These are phyloP conservation scores for Stygiomarasmius scandens DNA, from an alignment of 1,284 basidiomycete species.

Conservation along the genomic window DNA sequence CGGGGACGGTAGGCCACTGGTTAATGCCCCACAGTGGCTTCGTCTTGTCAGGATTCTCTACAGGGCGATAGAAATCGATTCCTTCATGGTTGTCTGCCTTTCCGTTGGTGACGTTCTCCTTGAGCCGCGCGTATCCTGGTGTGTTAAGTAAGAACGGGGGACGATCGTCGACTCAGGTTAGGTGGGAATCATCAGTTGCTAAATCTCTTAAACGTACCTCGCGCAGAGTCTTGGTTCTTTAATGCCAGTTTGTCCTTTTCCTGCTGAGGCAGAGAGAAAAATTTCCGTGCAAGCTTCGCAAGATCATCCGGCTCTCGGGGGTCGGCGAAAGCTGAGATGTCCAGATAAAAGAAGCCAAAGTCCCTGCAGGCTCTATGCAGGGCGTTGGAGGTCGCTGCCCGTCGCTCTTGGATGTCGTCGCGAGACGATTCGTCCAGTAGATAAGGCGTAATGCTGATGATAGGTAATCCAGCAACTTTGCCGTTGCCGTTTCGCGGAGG, in stretches of 20 bases:
- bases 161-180: neutral
- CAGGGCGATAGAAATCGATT: constrained; percentile 79
- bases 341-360: constrained; percentile 87
- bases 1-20: constrained; percentile 72
- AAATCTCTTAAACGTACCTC: constrained; percentile 54
- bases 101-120: constrained; percentile 84
- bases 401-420: constrained; percentile 30
- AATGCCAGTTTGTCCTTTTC: constrained; percentile 75
- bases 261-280: constrained; percentile 70
- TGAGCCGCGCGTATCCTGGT: constrained; percentile 69
- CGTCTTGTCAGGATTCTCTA: constrained; percentile 66
- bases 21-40: constrained; percentile 80
- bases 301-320: constrained; percentile 68
- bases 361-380: constrained; percentile 76
- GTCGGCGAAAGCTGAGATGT: constrained; percentile 61
- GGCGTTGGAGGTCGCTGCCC: constrained; percentile 54
- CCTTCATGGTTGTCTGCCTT: constrained; percentile 86
- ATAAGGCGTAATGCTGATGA: constrained; percentile 61
- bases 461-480: constrained; percentile 37
- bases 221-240: constrained; percentile 66
- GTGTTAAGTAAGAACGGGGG: constrained; percentile 6
- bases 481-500: neutral
- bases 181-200: neutral
- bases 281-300: constrained; percentile 61
- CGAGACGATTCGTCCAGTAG: constrained; percentile 34